phyloP scores from a whole-genome alignment of 495 filamentous ascomycete species.

The Physcia stellaris region DNA sequence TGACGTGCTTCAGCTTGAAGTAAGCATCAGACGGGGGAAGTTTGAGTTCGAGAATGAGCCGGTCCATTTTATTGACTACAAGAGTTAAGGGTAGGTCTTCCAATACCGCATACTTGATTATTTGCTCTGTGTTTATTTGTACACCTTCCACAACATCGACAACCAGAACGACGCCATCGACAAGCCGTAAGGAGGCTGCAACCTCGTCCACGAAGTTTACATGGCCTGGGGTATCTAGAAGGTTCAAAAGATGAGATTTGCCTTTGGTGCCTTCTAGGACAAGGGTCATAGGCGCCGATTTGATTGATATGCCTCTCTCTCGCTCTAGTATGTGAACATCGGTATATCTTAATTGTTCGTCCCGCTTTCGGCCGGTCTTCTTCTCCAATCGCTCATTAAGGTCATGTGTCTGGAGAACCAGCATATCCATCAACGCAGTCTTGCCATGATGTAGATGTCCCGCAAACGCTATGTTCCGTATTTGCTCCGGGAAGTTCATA shows the following conservation, averaged over 20 bases:
- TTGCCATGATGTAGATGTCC: slow-evolving; percentile 97
- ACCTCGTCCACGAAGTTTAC: slow-evolving; percentile 98
- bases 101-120: slow-evolving; percentile 87
- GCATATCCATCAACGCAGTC: slow-evolving; percentile 96
- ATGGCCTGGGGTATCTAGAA: slow-evolving; percentile 92
- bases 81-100: slow-evolving; percentile 81
- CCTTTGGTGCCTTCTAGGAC: slow-evolving; percentile 75
- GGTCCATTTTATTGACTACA: slow-evolving; percentile 94
- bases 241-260: slow-evolving; percentile 93
- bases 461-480: slow-evolving; percentile 79
- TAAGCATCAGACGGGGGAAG: slow-evolving; percentile 92
- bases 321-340: slow-evolving; percentile 82
- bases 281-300: slow-evolving; percentile 87
- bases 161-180: slow-evolving; percentile 82
- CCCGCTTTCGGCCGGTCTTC: slow-evolving; percentile 63
- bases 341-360: slow-evolving; percentile 89
- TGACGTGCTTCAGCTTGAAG: slow-evolving; percentile 95
- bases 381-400: slow-evolving; percentile 63
- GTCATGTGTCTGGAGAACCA: slow-evolving; percentile 89
- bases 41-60: slow-evolving; percentile 86
- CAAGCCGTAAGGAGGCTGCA: slow-evolving; percentile 71
- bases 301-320: slow-evolving; percentile 84
- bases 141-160: slow-evolving; percentile 98
- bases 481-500: slow-evolving; percentile 90
- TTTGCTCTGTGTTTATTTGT: slow-evolving; percentile 89